Base-by-base conservation (phyloP, 2,329 filamentous ascomycete genomes). In the Apiospora arundinis region DNA sequence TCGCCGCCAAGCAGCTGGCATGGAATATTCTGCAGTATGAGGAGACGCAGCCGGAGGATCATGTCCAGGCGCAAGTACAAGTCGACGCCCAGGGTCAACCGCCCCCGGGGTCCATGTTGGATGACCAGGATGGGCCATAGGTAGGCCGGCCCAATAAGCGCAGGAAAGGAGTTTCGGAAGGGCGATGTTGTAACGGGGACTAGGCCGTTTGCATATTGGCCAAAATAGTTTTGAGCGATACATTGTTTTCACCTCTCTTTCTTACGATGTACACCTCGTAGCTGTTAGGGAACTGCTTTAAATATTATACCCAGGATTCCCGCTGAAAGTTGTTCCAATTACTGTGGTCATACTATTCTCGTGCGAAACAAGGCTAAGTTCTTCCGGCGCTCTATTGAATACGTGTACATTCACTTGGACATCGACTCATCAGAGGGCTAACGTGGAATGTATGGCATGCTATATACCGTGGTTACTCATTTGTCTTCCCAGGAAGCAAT, bases 1-100 rank as follows among this genome's bases (percentile, higher is more conserved):
- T 85, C 60, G 83, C 86, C 2, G 87, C 88, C 16, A 84, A 86
- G 77, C 86, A 89, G 78, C 82, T 90, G 44, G 87, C 86, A 8
- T 81, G 88, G 75, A 84, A 85, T 40, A 84, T 89, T 63, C 81
- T 83, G 25, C 84, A 88, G 73, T 88, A 86, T 74, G 85, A 88
- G 72, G 86, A 88, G 5, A 73, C 72, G 5, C 68, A 77, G 23
- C 76, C 78, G 28, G 78, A 81, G 25, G 77, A 80, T n/a, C 75
- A 77, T 23, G 71, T 68, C 25, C 72, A 72, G 18, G 70, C 70
- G 4, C 77, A 78, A 32, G 75, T 28, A 8, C 69, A 70, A 44
- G 68, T 49, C 14, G 68, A 72, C 40, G 48, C 46, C 9, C 68
- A 45, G 69, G 32, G 70, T 42, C 68, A 60, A n/a, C 70, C 68